A percentile compares a stretch with the other conserved stretches of the same genome.
Conservation (phyloP, 2,329 filamentous ascomycete genomes). For the Alternaria sp. region DNA sequence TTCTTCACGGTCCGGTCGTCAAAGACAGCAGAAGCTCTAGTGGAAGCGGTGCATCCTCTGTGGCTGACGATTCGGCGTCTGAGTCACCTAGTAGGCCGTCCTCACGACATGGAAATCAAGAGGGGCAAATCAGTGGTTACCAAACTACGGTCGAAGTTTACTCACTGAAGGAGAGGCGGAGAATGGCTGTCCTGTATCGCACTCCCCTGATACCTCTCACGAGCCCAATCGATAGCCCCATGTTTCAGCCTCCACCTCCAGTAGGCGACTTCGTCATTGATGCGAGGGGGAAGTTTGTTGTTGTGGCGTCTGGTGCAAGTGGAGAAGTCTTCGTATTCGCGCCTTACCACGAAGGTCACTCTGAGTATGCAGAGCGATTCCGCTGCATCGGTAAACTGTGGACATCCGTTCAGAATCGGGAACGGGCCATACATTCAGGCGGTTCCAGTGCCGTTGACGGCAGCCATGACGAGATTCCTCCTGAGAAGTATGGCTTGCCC, state of each 20-base stretch:
- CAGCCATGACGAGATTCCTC: constrained; percentile 39
- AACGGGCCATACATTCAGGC: constrained; percentile 41
- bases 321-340: constrained; percentile 84
- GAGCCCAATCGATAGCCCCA: constrained; percentile 62
- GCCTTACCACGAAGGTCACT: constrained; percentile 36
- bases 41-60: constrained; percentile 45
- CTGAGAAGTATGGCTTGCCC: constrained; percentile 61
- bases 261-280: constrained; percentile 76
- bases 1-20: constrained; percentile 77
- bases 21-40: constrained; percentile 52
- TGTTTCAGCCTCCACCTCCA: constrained; percentile 72
- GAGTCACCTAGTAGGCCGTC: constrained; percentile 47
- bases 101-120: constrained; percentile 35
- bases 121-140: constrained; percentile 64
- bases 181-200: constrained; percentile 75
- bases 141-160: constrained; percentile 91
- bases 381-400: constrained; percentile 87
- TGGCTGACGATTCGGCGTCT: constrained; percentile 45
- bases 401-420: constrained; percentile 75
- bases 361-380: constrained; percentile 51
- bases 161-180: constrained; percentile 76
- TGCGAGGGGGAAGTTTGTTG: constrained; percentile 73
- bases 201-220: constrained; percentile 68
- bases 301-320: constrained; percentile 79
- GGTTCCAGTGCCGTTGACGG: constrained; percentile 46